Evolutionary conservation across 371 early-diverging fungal species (phyloP), one percentile per base, ranked within the genome.

Genomic region (Mortierella sp.): DNA sequence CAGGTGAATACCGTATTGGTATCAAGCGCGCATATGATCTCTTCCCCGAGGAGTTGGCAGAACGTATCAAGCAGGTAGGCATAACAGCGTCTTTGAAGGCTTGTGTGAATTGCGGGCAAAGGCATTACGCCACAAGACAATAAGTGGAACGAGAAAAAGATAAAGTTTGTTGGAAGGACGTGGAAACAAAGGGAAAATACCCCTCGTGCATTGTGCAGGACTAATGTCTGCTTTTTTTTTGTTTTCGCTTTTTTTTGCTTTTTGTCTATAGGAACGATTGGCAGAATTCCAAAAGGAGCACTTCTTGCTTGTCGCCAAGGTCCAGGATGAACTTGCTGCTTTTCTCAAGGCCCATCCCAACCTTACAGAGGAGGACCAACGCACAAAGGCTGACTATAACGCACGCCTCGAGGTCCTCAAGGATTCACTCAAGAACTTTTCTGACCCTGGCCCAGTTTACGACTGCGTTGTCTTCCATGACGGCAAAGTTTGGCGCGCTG

Each of bases 381-480:
- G 76, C 49, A 79, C 71, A 45, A 73, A 83, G 55, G 76, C 71
- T 2, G 96, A 96, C 63, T 83, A 91, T 26, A 93, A 93, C 62
- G 92, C 93, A 3, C 90, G 94, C 39, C 64, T 91, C 1, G 93
- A 93, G 24, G 88, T 84, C 10, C 87, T 97, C 45, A 90, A 91
- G 68, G 89, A 88, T 43, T 79, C 90, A 52, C 67, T 86, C 75
- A 89, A 91, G 47, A 81, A 78, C 45, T 96, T 91, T 75, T 89
- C 92, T 4, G 97, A 97, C 77, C 92, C 90, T 1, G 98, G 97
- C 22, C 86, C 90, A 24, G 78, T 93, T 54, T 84, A 93, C 45
- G 98, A 98, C 86, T 93, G 94, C 73, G 94, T 97, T 30, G 90
- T 93, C 26, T 97, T 94, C 84, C 88, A 93, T 83, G 98, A 97